phyloP scores from a whole-genome alignment of 1,284 basidiomycete species.

The Mixia osmundae region DNA sequence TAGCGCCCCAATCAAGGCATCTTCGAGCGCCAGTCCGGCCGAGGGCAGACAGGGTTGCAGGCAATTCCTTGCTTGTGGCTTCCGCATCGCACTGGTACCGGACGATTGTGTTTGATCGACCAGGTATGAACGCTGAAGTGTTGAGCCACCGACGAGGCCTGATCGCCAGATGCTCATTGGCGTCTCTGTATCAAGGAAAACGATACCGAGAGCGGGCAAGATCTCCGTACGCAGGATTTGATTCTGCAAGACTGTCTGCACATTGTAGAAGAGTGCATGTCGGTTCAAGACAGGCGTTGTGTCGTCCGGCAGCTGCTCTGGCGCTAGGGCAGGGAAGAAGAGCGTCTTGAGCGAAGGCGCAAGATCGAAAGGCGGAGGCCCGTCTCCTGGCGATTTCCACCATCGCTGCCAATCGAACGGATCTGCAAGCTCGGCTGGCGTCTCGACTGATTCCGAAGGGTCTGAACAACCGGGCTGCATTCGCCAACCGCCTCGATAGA shows the following conservation, averaged over 20 bases:
- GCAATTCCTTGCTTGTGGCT: slow-evolving; percentile 10
- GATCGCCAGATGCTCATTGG: slow-evolving; percentile 15
- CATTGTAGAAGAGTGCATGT: slow-evolving; percentile 15
- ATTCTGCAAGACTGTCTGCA: slow-evolving; percentile 18
- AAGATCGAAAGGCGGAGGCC: slow-evolving; percentile 8
- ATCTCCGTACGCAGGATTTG: slow-evolving; percentile 11
- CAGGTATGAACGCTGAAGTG: not conserved
- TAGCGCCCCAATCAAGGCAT: slow-evolving; percentile 15
- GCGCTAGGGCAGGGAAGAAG: not conserved
- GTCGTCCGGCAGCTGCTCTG: not conserved
- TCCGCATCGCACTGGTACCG: not conserved
- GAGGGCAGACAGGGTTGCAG: slow-evolving; percentile 16
- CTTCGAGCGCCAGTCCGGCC: slow-evolving; percentile 16
- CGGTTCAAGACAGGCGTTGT: slow-evolving; percentile 1
- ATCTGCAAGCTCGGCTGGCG: not conserved
- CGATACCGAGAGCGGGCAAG: slow-evolving; percentile 13
- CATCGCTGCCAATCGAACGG: slow-evolving; percentile 1
- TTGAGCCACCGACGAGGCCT: slow-evolving; percentile 14
- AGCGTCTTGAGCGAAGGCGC: slow-evolving; percentile 9
- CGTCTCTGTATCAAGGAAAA: slow-evolving; percentile 18
- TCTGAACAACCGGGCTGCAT: slow-evolving; percentile 13
- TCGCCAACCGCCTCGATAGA: slow-evolving; percentile 18
- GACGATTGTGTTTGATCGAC: slow-evolving; percentile 1
- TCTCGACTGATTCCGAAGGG: not conserved
- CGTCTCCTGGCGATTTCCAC: slow-evolving; percentile 13